Evolutionary conservation across 192 early-diverging fungal genomes (phyloP), one percentile per base, ranked within the genome.

Genomic region (Coemansia sp.): DNA sequence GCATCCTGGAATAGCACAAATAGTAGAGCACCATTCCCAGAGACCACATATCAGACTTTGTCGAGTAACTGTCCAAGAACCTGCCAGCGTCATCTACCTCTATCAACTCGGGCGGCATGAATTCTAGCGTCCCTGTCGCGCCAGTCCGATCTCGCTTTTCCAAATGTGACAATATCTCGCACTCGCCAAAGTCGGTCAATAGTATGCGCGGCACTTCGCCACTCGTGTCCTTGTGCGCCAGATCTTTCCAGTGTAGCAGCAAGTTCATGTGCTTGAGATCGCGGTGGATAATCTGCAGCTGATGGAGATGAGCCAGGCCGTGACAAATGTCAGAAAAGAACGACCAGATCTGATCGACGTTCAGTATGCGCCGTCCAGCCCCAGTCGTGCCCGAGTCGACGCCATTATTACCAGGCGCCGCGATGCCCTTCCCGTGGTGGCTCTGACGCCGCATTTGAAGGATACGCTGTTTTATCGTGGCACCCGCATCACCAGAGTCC

Each of bases 171-270:
- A 94, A 62, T 19, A 95, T 84, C 75, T 97, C 97, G 82, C 97
- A 98, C 70, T 98, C 97, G 67, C 97, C 97, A 87, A 98, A 98
- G 84, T 98, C 97, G 0, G 95, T 95, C 49, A 98, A 90, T 64
- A 98, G 76, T 6, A 98, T 84, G 14, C 91, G 84, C 2, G 96
- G 96, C 21, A 81, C 84, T 70, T 67, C 77, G 67, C 66, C 73
- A 26, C 60, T 66, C 3, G 69, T 43, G 16, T 78, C 80, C 39
- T 59, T 73, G 62, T 73, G 68, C 55, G 55, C 61, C 1, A 73
- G 75, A 58, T 78, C 70, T 21, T 77, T 67, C 75, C 89, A 98
- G 23, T 91, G 91, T 32, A 99, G 77, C 30, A 99, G 79, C 60
- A 98, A 66, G 75, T 99, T 99, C 42, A 92, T 91, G 4, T 96